Evolutionary conservation across 1,139 yeast species (phyloP), one percentile per base, ranked within the genome.

Genomic region (Hansenula lynferdii): DNA sequence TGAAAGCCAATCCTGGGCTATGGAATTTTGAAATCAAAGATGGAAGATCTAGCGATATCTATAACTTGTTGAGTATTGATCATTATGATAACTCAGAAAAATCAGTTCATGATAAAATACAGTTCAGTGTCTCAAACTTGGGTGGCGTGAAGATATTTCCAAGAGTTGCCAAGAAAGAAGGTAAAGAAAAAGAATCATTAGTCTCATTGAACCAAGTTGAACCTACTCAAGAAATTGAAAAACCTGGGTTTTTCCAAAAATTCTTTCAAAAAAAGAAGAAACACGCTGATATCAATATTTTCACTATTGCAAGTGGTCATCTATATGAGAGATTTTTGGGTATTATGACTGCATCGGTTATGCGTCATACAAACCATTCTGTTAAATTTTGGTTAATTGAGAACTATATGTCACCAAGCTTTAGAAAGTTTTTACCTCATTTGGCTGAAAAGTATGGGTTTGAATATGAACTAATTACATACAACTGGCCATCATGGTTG

Each of bases 401-500:
- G 47, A 83, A 85, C 56, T 85, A 72, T 52, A 64, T 85, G 59
- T 83, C 95, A 2, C 80, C 89, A 2, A 67, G 76, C 5, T 81
- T 89, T 55, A 79, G 75, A 52, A 56, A 63, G 31, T 69, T 76
- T 37, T 56, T 87, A n/a, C 85, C 87, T 0, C 48, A 54, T n/a
- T 56, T 89, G 34, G 80, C 94, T 0, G 58, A 64, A n/a, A 55
- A 72, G 37, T 72, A 51, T 16, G 52, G 51, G 3, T 51, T 60
- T 36, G 72, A 80, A 34, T 85, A 81, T 51, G 90, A 87, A 52
- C 62, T 85, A 33, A 70, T 92, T 16, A 76, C 83, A 2, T 92
- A 85, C 60, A 82, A 84, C 48, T 92, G 98, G 98, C 98, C 98
- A 10, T 62, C 68, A 19, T 92, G 97, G 95, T 66, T 92, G 23